Evolutionary conservation across 495 filamentous ascomycete genomes (phyloP), one percentile per base, ranked within the genome.

Genomic region (Pyronema domesticum): DNA sequence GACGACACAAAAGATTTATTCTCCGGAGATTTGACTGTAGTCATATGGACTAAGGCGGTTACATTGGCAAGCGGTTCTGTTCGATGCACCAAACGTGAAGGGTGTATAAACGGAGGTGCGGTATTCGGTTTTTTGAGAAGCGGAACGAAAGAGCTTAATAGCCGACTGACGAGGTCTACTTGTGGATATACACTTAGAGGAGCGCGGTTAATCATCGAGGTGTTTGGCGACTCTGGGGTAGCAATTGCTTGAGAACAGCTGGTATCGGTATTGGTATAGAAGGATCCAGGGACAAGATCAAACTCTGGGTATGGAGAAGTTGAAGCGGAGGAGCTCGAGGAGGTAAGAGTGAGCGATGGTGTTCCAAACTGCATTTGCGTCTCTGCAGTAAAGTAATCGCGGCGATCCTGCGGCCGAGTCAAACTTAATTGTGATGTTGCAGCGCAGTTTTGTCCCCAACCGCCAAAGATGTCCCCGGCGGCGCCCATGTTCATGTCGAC

Each of bases 11-110:
- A 63, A 7, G 47, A 37, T 14, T 23, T 50, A 37, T 63, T 63
- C 30, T 63, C 60, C 7, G 60, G 17, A 7, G 60, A 56, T 56
- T 63, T 63, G n/a, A 60, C 52, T 45, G 55, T 59, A 36, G 58
- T 63, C 60, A 63, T 63, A n/a, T 63, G 52, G 10, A 63, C 60
- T 6, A 63, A 40, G 9, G 60, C 60, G 46, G 49, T 62, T 35
- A 60, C 58, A 35, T 62, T 63, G 15, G 60, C 60, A 14, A 63
- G 46, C 8, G 60, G 56, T 14, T 58, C 57, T 6, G 60, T 18
- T 46, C 47, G 58, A 47, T 42, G 54, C 14, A 55, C 9, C n/a
- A 63, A 39, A 37, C 57, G 61, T 3, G 48, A 54, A 1, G 15
- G 48, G 34, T 63, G 60, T 13, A 63, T 46, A 36, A 63, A 63